Base-by-base conservation (phyloP, 2,329 filamentous ascomycete genomes). In the Cladosporium phlei region DNA sequence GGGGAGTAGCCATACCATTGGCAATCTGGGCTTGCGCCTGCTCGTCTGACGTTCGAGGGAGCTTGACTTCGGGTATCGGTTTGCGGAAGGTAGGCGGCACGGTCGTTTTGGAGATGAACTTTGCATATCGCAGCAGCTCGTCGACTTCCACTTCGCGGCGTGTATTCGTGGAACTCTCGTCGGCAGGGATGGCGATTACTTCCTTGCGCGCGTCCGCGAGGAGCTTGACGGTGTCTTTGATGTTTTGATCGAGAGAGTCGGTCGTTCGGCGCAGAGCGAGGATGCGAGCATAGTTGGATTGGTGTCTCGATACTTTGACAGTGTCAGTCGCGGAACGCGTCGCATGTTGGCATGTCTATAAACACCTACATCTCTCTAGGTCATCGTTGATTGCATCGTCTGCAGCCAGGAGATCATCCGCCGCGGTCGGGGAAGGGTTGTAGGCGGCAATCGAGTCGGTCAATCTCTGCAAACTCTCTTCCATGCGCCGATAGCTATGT, bases 381-480 rank as follows among this genome's bases (percentile, higher is more conserved):
- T 84, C 80, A 53, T 75, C 70, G 55, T 72, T 77, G 34, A 94
- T 75, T 50, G 83, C 79, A 32, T 75, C 71, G 61, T 94, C 86
- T 19, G 86, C 87, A 6, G 74, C 71, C 14, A 85, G 72, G 8
- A 94, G 79, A 53, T 89, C 84, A 47, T 78, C 71, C 5, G 84
- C 85, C 20, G 83, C 79, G 27, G 74, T 67, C 4, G 78, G 71
- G 5, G 84, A 86, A 0, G 88, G 87, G 59, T 89, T 88, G 68
- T 90, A 91, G 54, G 88, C 86, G 5, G 86, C 77, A 52, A 94
- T 85, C 0, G 86, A 90, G 63, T 89, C 85, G 56, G 89, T 83
- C 25, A 94, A 73, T 21, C 72, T 80, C 10, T 78, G 76, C 16
- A 94, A 71, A 4, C 70, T 70, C 43, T 64, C 61, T 48, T 75